Percentiles rank a stretch among this genome's conserved stretches.
These are phyloP conservation scores for Coemansia sp. DNA, from an alignment of 192 early-diverging fungal genomes.

Conservation along the genomic window DNA sequence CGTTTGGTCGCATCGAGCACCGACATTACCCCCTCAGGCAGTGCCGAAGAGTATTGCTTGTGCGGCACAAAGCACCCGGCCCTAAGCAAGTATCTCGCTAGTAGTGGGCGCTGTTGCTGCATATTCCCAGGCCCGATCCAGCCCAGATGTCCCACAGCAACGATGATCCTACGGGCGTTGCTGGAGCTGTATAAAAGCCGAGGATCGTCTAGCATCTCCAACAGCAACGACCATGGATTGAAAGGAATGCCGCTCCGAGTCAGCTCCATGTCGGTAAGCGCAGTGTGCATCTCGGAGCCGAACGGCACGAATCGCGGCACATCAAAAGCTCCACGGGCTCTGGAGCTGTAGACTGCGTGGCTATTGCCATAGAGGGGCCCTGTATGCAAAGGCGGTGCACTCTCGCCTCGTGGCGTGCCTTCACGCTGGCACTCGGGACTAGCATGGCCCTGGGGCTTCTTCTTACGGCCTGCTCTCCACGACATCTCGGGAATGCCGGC, in stretches of 20 bases:
- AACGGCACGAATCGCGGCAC: constrained; percentile 23
- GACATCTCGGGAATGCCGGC: constrained; percentile 15
- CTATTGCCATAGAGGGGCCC: constrained; percentile 22
- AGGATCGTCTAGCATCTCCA: constrained; percentile 43
- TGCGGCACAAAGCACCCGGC: constrained; percentile 2
- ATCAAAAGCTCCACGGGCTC: neutral
- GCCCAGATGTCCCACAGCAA: constrained; percentile 20
- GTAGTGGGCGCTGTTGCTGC: constrained; percentile 14
- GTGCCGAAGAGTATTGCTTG: neutral
- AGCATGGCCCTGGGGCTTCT: neutral
- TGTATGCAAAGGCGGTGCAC: neutral
- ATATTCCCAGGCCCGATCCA: constrained; percentile 35
- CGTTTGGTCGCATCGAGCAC: neutral
- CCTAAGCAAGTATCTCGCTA: constrained; percentile 17
- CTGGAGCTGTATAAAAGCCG: constrained; percentile 3
- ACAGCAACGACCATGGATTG: constrained; percentile 49
- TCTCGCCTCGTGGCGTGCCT: neutral
- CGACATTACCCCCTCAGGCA: neutral
- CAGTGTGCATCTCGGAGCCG: constrained; percentile 19
- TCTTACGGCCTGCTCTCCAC: constrained; percentile 25
- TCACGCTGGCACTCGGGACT: neutral
- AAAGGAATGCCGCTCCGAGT: constrained; percentile 10
- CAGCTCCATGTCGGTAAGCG: constrained; percentile 13
- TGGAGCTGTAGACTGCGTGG: constrained; percentile 6
- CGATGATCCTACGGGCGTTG: constrained; percentile 8